Evolutionary conservation across 108 stramenopile species (phyloP), one percentile per base, ranked within the genome.

Genomic region (Mediolabrus comicus): DNA sequence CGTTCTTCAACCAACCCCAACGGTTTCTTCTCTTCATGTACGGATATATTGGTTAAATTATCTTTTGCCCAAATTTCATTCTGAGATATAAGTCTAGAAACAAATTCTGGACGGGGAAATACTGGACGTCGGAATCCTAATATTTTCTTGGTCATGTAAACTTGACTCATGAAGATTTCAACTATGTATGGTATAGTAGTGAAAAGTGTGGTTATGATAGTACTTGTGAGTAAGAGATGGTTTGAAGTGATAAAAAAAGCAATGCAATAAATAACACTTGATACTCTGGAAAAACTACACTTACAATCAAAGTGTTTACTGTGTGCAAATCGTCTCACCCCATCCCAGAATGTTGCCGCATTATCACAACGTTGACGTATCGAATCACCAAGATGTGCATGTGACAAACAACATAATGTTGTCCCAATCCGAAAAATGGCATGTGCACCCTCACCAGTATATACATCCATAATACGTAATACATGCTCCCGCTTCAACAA

Each of bases 51-150:
- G 49, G 41, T 62, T 53, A 65, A 22, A 41, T 77, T 65, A 22
- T 59, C 54, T 43, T 67, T 69, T 13, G 79, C 79, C 79, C 79
- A 80, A 26, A 28, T 62, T 62, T 80, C 79, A 65, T 80, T 80
- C 14, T 59, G 34, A 22, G 57, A 28, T 16, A 80, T 73, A 27
- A 80, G 51, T 13, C 69, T 53, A 17, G 35, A n/a, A 27, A 80
- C 74, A 59, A 67, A 65, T 30, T 75, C 69, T 5, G 62, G 60
- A 11, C 73, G 54, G 1, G 79, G 79, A 57, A 80, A 80, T 10
- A 71, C 69, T 26, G 74, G 69, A 29, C 79, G 53, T 65, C 27
- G 58, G 39, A 17, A 77, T 27, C 29, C 72, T 17, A 22, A 65
- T 62, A 36, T 62, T 70, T 28, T 56, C 72, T 39, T 75, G 69